Conservation (phyloP, 176 grass and related monocot species). For the Carex pumila region DNA sequence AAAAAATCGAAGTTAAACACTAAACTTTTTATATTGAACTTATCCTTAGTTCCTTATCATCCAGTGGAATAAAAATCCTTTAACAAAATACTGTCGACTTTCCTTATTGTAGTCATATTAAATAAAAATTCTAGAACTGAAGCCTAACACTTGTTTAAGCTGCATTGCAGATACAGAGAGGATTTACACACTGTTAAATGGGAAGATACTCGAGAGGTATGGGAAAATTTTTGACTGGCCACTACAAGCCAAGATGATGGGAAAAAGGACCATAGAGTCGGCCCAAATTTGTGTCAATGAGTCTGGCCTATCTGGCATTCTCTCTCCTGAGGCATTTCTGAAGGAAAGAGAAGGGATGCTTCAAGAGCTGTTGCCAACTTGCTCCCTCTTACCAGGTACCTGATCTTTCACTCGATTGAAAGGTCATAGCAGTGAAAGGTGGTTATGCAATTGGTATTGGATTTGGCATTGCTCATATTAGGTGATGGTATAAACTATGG, state of each 20-base stretch:
- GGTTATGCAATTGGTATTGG: background rate
- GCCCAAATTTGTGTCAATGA: slow-evolving; percentile 71
- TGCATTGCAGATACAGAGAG: slow-evolving; percentile 59
- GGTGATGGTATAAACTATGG: background rate
- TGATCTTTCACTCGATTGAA: background rate
- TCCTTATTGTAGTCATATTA: background rate
- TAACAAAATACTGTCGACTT: background rate
- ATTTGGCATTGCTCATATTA: background rate
- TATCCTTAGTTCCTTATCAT: background rate
- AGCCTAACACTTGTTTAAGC: background rate
- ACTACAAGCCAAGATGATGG: slow-evolving; percentile 96
- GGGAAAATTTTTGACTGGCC: slow-evolving; percentile 88
- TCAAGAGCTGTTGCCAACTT: slow-evolving; percentile 46
- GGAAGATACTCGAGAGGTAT: slow-evolving; percentile 70
- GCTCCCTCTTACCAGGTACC: background rate
- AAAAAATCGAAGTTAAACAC: background rate
- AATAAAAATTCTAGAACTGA: background rate
- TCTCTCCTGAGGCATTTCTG: slow-evolving; percentile 75
- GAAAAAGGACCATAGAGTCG: slow-evolving; percentile 72
- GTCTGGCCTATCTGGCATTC: slow-evolving; percentile 51
- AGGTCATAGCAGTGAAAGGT: background rate
- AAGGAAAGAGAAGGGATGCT: slow-evolving; percentile 82
- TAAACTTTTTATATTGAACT: background rate
- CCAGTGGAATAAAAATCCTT: background rate
- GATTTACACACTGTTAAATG: slow-evolving; percentile 88